Evolutionary conservation across 805 yeast genomes (phyloP).

Genomic region (Cyberlindnera petersonii): DNA sequence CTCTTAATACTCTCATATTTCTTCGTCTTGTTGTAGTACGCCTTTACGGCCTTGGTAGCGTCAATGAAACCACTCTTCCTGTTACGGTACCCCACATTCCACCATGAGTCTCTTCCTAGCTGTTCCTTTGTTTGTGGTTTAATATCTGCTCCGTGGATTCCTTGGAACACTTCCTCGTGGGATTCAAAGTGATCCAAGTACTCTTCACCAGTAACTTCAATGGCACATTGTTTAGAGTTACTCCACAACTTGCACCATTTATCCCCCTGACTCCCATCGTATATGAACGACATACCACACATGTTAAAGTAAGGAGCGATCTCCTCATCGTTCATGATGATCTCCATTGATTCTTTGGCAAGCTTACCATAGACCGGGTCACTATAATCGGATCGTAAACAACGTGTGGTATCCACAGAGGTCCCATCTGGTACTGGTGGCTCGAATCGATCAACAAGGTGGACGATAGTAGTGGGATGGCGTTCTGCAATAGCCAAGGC

Average conservation of each 20-base stretch:
- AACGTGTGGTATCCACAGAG: conserved; percentile 18
- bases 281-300: conserved; percentile 16
- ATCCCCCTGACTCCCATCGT: conserved; percentile 8
- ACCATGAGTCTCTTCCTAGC: conserved; percentile 22
- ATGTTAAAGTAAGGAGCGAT: conserved; percentile 11
- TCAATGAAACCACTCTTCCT: conserved; percentile 15
- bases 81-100: conserved; percentile 18
- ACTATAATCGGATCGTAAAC: conserved; percentile 15
- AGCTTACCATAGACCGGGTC: conserved; percentile 11
- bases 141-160: conserved; percentile 5
- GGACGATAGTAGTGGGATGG: conserved; percentile 10
- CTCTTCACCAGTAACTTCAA: background rate
- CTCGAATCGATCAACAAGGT: conserved; percentile 17
- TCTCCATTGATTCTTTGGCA: conserved; percentile 11
- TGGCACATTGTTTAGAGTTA: conserved; percentile 1
- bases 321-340: conserved; percentile 11
- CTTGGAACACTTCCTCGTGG: conserved; percentile 4
- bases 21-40: conserved; percentile 16
- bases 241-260: conserved; percentile 9
- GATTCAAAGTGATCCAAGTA: conserved; percentile 1
- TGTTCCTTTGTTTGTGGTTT: background rate
- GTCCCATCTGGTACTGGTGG: conserved; percentile 20
- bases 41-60: conserved; percentile 12
- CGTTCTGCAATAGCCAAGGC: conserved; percentile 28
- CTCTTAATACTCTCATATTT: conserved; percentile 4